Conservation (phyloP, 192 early-diverging fungal genomes). For the Coemansia sp. region DNA sequence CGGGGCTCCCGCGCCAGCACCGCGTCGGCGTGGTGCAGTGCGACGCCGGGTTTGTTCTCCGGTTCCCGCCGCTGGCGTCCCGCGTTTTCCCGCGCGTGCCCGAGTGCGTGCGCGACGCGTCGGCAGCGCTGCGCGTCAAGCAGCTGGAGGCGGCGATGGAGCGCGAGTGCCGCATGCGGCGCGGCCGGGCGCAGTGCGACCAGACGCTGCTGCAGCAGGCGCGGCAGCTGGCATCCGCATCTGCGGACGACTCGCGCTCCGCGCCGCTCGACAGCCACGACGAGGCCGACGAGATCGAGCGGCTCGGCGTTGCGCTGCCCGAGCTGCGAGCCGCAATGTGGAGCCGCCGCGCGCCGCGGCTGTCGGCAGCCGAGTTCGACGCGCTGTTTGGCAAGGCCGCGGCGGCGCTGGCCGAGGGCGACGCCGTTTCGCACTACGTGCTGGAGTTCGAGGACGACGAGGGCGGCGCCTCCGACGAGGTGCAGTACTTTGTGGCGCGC, state of each 20-base stretch:
- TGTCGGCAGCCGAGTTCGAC: constrained; percentile 38
- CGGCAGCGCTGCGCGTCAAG: constrained; percentile 36
- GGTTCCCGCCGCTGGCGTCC: constrained; percentile 31
- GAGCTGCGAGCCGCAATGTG: constrained; percentile 30
- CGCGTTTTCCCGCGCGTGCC: constrained; percentile 29
- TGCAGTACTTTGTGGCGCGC: constrained; percentile 35
- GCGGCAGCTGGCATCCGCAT: constrained; percentile 12
- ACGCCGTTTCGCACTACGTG: constrained; percentile 17
- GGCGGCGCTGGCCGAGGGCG: constrained; percentile 16
- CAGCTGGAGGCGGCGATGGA: constrained; percentile 41
- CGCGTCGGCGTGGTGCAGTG: constrained; percentile 36
- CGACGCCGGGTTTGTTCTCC: constrained; percentile 40
- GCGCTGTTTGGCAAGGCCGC: constrained; percentile 31
- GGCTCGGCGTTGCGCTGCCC: constrained; percentile 32
- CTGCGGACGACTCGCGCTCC: background rate
- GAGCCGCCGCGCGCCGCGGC: constrained; percentile 18
- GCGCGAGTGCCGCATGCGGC: constrained; percentile 28
- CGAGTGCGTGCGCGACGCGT: constrained; percentile 42
- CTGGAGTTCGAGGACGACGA: constrained; percentile 22
- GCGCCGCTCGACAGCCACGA: constrained; percentile 3
- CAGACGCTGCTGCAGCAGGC: constrained; percentile 35
- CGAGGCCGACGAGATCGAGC: constrained; percentile 51
- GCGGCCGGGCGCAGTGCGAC: constrained; percentile 39
- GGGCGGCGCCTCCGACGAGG: constrained; percentile 5
- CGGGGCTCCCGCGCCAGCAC: background rate